A percentile compares a stretch with the other conserved stretches of the same genome.
Evolutionary conservation across 495 filamentous ascomycete species (phyloP).

Genomic region (Hyaloscypha finlandica): DNA sequence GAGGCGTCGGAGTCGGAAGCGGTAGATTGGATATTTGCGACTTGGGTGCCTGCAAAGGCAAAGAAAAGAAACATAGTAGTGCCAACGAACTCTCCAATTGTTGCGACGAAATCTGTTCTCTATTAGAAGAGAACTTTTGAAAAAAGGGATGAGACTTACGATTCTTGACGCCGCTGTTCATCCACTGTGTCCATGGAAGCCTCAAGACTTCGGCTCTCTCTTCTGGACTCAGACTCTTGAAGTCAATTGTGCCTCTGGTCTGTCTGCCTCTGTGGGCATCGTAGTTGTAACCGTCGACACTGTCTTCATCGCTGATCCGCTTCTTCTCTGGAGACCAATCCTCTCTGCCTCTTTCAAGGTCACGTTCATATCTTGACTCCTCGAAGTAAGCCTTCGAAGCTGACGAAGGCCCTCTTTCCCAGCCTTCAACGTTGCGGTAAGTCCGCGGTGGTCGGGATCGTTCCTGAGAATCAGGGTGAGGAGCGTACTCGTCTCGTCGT

Average conservation of each 20-base stretch:
- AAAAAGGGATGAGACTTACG: slow-evolving; percentile 18
- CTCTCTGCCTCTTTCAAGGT: slow-evolving; percentile 14
- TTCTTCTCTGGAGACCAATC: slow-evolving; percentile 13
- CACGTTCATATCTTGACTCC: slow-evolving; percentile 19
- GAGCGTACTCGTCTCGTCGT: slow-evolving; percentile 9
- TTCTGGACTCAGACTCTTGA: slow-evolving; percentile 25
- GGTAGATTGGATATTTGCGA: slow-evolving; percentile 35
- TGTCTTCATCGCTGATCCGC: slow-evolving; percentile 9
- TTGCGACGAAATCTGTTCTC: slow-evolving; percentile 36
- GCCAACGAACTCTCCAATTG: slow-evolving; percentile 47
- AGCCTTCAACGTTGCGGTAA: slow-evolving; percentile 21
- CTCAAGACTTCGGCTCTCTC: slow-evolving; percentile 28
- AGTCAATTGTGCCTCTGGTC: slow-evolving; percentile 15
- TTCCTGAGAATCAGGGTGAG: slow-evolving; percentile 21
- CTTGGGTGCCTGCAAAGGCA: slow-evolving; percentile 44
- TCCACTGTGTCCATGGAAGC: slow-evolving; percentile 32
- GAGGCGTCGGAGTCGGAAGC: slow-evolving; percentile 27
- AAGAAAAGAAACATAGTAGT: slow-evolving; percentile 57
- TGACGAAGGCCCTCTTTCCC: slow-evolving; percentile 17
- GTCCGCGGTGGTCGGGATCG: slow-evolving; percentile 19
- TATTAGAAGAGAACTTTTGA: not conserved
- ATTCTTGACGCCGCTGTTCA: slow-evolving; percentile 32
- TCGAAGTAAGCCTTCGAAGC: slow-evolving; percentile 27
- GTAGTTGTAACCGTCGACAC: slow-evolving; percentile 28
- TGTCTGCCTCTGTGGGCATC: not conserved